Base-by-base conservation (phyloP, 495 filamentous ascomycete genomes). In the Aspergillus taichungensis region DNA sequence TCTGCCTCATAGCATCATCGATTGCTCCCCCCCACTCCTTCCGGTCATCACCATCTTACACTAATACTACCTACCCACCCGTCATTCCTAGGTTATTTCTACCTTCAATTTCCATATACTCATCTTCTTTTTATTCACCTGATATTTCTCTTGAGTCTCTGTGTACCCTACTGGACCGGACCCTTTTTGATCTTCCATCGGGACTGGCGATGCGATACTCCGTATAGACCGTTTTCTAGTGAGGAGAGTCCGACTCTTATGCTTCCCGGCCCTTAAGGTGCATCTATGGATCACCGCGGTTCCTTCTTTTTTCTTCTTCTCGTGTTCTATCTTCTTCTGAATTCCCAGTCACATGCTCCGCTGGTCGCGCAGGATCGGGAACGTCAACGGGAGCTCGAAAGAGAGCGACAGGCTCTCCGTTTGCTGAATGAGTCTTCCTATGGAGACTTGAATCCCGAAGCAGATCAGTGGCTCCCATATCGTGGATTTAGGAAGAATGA, bases 401-500 rank as follows among this genome's bases (percentile, higher is more conserved):
- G 67, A 40, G 71, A 88, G 57, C 69, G 72, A 45, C 62, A 76
- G 47, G 77, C 78, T 36, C 74, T 88, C 40, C 65, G 68, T 30
- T 60, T 87, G 29, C 67, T 95, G 18, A 87, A 87, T 55, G 75
- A 69, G 49, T 83, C 87, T 13, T 66, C 67, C 49, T 92, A 88
- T 75, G 79, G 80, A 44, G 85, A 86, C 60, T 86, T 92, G 47
- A 61, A 81, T 44, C 75, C 82, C 5, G 47, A 42, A 47, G 61
- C 77, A 10, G 63, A 72, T 49, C 68, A 67, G 49, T 90, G 80
- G 70, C 66, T 94, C 47, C 91, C 94, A 45, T 65, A 91, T 46
- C 80, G 83, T 10, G 89, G 89, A 3, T 77, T 90, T 14, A 74
- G 83, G 42, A 67, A 81, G 46, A 76, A 80, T 31, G 83, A 94